Conservation (phyloP, 129 eudicot species). For the Gnaphalium uliginosum region DNA sequence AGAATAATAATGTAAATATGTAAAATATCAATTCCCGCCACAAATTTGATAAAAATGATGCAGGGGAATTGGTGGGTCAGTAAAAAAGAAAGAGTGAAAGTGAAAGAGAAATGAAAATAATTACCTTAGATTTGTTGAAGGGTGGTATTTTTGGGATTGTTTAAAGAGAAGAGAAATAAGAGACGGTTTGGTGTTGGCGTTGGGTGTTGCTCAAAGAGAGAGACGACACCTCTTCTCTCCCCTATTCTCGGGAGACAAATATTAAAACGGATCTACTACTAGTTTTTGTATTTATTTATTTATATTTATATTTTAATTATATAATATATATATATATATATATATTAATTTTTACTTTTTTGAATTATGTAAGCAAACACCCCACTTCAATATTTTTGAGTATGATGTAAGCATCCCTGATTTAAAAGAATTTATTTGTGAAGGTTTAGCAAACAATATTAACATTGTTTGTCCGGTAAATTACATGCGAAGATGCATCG, state of each 20-base stretch:
- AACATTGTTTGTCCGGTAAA: no score
- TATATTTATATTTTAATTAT: no score
- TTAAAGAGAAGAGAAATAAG: not conserved
- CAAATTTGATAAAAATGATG: constrained; percentile 19
- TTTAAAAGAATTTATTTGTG: no score
- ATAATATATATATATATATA: no score
- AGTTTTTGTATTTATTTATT: no score
- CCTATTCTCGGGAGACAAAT: constrained; percentile 8
- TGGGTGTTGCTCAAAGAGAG: not conserved
- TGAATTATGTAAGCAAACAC: no score
- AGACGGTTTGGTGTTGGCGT: not conserved
- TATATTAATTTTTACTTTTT: no score
- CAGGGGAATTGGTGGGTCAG: constrained; percentile 4
- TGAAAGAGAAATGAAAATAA: not conserved
- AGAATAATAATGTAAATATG: constrained; percentile 6
- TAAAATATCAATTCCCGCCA: constrained; percentile 42
- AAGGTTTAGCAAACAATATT: no score
- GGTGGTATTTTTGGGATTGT: not conserved
- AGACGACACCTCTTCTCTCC: not conserved
- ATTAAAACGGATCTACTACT: not conserved
- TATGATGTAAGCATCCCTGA: no score
- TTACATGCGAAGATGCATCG: no score
- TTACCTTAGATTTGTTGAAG: constrained; percentile 12
- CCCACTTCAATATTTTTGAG: no score
- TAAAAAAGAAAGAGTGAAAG: not conserved